Base-by-base conservation (phyloP, 257 asterid species). In the Knoxia roxburghii region DNA sequence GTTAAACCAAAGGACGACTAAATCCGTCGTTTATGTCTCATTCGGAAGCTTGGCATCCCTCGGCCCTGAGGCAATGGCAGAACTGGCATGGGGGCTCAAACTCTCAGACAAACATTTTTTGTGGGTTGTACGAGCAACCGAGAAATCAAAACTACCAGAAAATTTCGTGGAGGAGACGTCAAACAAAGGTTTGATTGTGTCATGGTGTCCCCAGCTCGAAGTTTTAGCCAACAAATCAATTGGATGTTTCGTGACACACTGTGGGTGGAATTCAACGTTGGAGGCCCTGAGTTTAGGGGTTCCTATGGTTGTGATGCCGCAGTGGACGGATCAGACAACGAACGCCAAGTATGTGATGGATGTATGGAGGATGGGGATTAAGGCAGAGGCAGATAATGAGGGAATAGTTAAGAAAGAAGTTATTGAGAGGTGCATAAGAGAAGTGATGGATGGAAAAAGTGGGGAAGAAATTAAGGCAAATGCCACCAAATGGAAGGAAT, bases 181-280 rank as follows among this genome's bases (percentile, higher is more conserved):
- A 8, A 55, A 65, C 14, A 6, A 50, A n/a, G 57, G n/a, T 24
- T 45, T 41, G 59, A 29, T 40, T 10, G 68, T 66, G 50, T 54
- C 49, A 35, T 72, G 76, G 76, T 54, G 76, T 40, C 76, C 76
- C 12, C 76, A 72, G 40, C 67, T 72, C 1, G 60, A 69, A 0
- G 79, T 75, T 8, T 59, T 75, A 41, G 39, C 79, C 14, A 71
- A 75, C 61, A 29, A n/a, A 24, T 64, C 79, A 2, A 27, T 59
- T 0, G 79, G 79, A 26, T 75, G 86, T 24, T 86, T 86, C 57
- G 7, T 83, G 3, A 61, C 81, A 0, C 89, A 86, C 17, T 52
- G 89, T 57, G 92, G 92, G 0, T 86, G 89, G 89, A 83, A 86
- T 61, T 86, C 87, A 43, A 83, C 87, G 0, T 9, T 81, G 7